Conservation (phyloP, 148 eudicot genomes). For the Vaccinium corymbosum region DNA sequence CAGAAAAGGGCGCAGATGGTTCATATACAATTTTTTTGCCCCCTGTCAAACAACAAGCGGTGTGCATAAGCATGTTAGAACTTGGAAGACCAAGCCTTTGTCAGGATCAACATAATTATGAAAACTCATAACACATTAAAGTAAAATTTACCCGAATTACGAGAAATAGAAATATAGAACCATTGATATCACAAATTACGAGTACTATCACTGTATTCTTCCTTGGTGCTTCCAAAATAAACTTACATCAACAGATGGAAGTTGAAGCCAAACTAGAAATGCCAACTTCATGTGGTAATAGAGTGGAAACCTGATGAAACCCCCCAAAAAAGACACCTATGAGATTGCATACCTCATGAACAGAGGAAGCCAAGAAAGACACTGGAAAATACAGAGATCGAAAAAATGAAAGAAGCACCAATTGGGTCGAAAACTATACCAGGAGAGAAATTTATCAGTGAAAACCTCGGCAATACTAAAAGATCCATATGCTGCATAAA, state of each 20-base stretch:
- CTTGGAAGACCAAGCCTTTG: neutral
- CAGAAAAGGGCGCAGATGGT: constrained; percentile 74
- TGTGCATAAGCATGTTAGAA: neutral
- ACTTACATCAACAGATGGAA: constrained; percentile 77
- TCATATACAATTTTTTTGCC: constrained; percentile 59
- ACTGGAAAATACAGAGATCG: neutral
- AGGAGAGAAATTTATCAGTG: constrained; percentile 79
- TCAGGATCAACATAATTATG: neutral
- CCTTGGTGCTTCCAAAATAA: neutral
- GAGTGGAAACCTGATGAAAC: constrained; percentile 62
- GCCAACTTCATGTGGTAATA: constrained; percentile 95
- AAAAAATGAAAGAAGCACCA: neutral
- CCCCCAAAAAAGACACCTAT: constrained; percentile 12
- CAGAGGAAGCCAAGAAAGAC: neutral
- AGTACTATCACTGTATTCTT: neutral
- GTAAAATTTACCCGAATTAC: neutral
- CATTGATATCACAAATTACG: neutral
- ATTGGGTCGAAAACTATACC: constrained; percentile 42
- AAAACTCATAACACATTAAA: neutral
- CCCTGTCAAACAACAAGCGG: constrained; percentile 51
- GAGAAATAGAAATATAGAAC: neutral
- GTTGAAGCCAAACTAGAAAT: constrained; percentile 98
- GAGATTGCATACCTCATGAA: constrained; percentile 8
- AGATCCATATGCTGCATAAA: constrained; percentile 82
- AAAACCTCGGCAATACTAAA: constrained; percentile 77